phyloP scores from a whole-genome alignment of 225 moss, liverwort and hornwort genomes.

The Pleurozium schreberi region DNA sequence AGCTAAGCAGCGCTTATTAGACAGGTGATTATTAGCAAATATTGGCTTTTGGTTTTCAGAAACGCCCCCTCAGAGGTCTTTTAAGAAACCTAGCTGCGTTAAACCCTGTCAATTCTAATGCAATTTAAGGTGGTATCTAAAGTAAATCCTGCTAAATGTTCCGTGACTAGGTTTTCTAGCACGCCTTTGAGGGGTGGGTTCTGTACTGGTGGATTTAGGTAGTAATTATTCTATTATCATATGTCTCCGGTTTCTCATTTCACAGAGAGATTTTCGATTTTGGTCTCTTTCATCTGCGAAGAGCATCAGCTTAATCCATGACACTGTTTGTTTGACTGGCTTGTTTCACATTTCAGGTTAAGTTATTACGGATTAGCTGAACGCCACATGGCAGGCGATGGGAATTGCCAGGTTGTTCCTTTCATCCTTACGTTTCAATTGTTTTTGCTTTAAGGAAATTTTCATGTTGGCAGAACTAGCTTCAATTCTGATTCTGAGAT shows the following conservation, averaged over 20 bases:
- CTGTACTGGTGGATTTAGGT: neutral
- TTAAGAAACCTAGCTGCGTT: neutral
- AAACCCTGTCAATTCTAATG: neutral
- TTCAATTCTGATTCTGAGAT: neutral
- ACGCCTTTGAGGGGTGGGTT: neutral
- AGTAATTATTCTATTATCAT: neutral
- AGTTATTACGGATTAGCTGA: conserved; percentile 47
- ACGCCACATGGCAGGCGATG: conserved; percentile 73
- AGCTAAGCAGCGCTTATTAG: conserved; percentile 52
- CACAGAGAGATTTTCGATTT: neutral
- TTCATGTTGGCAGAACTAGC: neutral
- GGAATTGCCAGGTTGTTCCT: conserved; percentile 74
- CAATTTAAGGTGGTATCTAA: neutral
- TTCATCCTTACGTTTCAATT: neutral
- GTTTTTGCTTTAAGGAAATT: neutral
- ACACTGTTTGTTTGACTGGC: neutral
- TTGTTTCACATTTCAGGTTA: conserved; percentile 22
- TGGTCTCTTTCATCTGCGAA: neutral
- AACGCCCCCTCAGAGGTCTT: neutral
- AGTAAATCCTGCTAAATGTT: neutral
- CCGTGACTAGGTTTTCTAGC: neutral
- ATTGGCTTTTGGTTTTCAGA: neutral
- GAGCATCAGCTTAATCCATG: neutral
- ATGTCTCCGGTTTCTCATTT: neutral
- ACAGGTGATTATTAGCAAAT: conserved; percentile 32